phyloP scores from a whole-genome alignment of 192 early-diverging fungal genomes.

The Backusella australiensis region DNA sequence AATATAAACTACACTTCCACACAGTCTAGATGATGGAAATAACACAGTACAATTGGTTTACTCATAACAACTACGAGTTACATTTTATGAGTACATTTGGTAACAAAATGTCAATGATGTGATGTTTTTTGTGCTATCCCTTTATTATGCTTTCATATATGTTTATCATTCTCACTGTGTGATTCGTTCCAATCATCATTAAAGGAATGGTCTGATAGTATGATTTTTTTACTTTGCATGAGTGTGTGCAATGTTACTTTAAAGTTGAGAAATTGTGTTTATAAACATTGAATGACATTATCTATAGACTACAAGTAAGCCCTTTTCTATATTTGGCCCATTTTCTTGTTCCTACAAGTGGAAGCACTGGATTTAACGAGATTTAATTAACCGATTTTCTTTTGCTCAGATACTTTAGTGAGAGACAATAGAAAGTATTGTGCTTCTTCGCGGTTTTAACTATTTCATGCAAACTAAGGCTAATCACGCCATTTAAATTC shows the following conservation, averaged over 20 bases:
- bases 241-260: no score
- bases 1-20: background rate
- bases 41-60: background rate
- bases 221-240: background rate
- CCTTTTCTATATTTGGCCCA: background rate
- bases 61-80: background rate
- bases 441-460: background rate
- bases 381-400: background rate
- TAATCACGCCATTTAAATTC: background rate
- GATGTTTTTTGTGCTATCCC: background rate
- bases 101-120: background rate
- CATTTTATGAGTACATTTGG: background rate
- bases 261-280: no score
- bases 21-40: background rate
- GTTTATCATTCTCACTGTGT: background rate
- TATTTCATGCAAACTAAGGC: background rate
- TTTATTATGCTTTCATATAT: no score
- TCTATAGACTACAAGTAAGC: no score
- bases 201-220: background rate
- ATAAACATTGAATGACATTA: no score
- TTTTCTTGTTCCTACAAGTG: background rate
- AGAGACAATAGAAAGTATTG: background rate
- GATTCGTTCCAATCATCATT: background rate
- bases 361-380: background rate
- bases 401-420: background rate